Percentiles rank a stretch among this genome's conserved stretches.
These are phyloP conservation scores for Vitis cinerea DNA, from an alignment of 164 flowering plant species.

Conservation along the genomic window DNA sequence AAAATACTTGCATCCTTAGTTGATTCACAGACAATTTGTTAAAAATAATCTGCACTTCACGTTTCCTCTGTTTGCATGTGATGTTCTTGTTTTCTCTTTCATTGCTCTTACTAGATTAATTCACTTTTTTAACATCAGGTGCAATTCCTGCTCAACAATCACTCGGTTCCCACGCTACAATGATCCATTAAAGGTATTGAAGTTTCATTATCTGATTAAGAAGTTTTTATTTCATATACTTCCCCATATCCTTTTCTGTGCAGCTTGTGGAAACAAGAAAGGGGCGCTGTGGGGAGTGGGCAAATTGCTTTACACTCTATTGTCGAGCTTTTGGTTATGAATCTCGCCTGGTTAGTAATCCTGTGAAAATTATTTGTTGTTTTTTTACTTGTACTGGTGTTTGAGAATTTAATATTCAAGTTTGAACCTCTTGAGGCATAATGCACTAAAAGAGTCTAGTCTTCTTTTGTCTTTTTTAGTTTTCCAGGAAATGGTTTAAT, in stretches of 20 bases:
- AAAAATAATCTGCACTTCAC: not conserved
- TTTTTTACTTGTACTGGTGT: not conserved
- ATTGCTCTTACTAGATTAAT: not conserved
- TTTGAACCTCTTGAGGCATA: not conserved
- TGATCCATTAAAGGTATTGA: constrained; percentile 82
- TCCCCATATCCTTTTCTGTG: constrained; percentile 4
- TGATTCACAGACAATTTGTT: not conserved
- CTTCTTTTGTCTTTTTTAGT: not conserved
- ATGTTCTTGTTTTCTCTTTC: not conserved
- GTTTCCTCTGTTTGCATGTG: not conserved
- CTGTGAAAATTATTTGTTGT: not conserved
- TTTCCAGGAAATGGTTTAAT: not conserved
- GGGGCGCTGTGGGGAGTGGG: constrained; percentile 99
- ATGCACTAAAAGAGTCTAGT: not conserved
- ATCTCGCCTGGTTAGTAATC: constrained; percentile 73
- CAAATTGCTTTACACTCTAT: constrained; percentile 94
- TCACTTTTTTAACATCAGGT: constrained; percentile 38
- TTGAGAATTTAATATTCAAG: not conserved
- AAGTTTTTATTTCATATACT: constrained; percentile 9
- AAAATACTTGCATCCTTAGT: not conserved
- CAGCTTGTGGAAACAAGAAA: constrained; percentile 91
- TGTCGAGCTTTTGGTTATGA: constrained; percentile 94
- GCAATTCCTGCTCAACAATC: constrained; percentile 55
- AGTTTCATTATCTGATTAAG: constrained; percentile 4
- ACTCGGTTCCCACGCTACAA: constrained; percentile 96